Evolutionary conservation across 345 rosid genomes (phyloP), one percentile per base, ranked within the genome.

Genomic region (Eucalyptus camaldulensis): DNA sequence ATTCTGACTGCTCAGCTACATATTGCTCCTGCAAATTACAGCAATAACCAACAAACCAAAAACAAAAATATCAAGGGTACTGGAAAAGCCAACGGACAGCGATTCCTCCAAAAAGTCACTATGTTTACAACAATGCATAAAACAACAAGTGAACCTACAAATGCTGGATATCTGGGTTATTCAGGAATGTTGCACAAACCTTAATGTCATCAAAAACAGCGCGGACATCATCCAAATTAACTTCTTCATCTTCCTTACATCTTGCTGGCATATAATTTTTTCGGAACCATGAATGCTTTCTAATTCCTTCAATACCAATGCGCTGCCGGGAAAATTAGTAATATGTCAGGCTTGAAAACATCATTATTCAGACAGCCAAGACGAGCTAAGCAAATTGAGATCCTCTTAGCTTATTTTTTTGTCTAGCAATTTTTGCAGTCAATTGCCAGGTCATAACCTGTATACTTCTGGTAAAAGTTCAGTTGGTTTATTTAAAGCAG

Each of bases 201-300:
- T 98, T 97, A 90, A 96, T 97, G 92, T 95, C 97, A 86, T 95
- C 94, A 91, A 98, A 98, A 88, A 95, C 99, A 81, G 97, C 98
- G 85, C 89, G 86, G 88, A 97, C 91, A 87, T 95, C 98, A 90
- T 96, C 99, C 93, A 96, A 91, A 94, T 94, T 95, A 88, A 96
- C 98, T 93, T 93, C 94, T 88, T 91, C 95, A 54, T 92, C 95
- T 89, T 93, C 95, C n/a, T 49, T 94, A 88, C 89, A 92, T 90
- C 80, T 92, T 86, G 89, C 92, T 89, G 96, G 98, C 89, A 90
- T 89, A 89, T 96, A 98, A 89, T 93, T 90, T 87, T 92, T 91
- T 86, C 12, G 86, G 89, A 98, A 98, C 99, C 99, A 96, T 10
- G 92, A 93, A 93, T 96, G 91, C 88, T 92, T 92, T 90, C 92